These are phyloP conservation scores for Penicillium sp. DNA, from an alignment of 2,329 filamentous ascomycete genomes.

Conservation along the genomic window DNA sequence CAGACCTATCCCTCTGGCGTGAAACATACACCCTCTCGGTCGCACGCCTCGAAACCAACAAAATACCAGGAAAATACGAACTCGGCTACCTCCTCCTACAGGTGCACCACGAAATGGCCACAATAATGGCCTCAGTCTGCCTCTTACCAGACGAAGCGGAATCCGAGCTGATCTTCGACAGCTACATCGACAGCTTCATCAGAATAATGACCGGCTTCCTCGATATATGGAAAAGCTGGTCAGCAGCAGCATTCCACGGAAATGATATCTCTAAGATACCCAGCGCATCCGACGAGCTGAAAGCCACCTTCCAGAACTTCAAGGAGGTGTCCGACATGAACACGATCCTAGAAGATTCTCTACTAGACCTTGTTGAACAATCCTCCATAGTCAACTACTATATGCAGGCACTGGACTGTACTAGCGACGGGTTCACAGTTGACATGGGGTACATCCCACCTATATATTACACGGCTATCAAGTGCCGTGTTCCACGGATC, in stretches of 20 bases:
- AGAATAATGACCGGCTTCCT: constrained; percentile 15
- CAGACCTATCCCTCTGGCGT: constrained; percentile 18
- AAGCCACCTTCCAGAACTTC: neutral
- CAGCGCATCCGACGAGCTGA: neutral
- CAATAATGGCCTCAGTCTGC: constrained; percentile 39
- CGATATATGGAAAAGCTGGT: constrained; percentile 13
- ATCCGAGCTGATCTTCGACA: constrained; percentile 25
- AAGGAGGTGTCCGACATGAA: neutral
- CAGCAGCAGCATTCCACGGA: neutral
- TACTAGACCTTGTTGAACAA: neutral
- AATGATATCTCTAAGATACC: neutral
- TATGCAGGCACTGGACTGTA: neutral
- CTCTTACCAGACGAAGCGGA: constrained; percentile 23
- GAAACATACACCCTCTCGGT: constrained; percentile 23
- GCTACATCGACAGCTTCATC: constrained; percentile 21
- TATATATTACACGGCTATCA: constrained; percentile 33
- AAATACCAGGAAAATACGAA: constrained; percentile 3
- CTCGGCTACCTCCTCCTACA: constrained; percentile 34
- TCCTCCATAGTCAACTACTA: neutral
- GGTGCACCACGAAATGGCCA: constrained; percentile 45
- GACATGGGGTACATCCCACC: constrained; percentile 35
- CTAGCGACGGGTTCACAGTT: constrained; percentile 17
- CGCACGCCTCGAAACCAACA: neutral
- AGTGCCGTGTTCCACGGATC: constrained; percentile 34
- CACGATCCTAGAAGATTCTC: neutral